A percentile compares a stretch with the other conserved stretches of the same genome.
phyloP scores from a whole-genome alignment of 192 early-diverging fungal species.

The Entrophospora sp. region DNA sequence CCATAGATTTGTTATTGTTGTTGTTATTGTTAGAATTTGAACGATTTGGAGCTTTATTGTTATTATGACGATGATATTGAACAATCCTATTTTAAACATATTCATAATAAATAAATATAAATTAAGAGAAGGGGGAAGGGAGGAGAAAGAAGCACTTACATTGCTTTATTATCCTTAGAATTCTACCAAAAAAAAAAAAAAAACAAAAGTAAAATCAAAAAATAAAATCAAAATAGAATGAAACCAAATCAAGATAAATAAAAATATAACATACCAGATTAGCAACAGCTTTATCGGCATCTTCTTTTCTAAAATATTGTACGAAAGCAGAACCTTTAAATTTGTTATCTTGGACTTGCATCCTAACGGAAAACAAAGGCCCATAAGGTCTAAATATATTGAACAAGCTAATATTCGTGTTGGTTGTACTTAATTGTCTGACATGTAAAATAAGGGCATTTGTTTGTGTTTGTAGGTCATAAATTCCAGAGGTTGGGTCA shows the following conservation, averaged over 20 bases:
- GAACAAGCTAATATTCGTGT: conserved; percentile 24
- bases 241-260: neutral
- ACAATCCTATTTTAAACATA: too few species aligned
- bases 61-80: too few species aligned
- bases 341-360: conserved; percentile 17
- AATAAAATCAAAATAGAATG: neutral
- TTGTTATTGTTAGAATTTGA: too few species aligned
- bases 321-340: conserved; percentile 27
- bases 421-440: conserved; percentile 21
- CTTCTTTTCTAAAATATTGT: conserved; percentile 27
- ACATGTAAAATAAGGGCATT: conserved; percentile 26
- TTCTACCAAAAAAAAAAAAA: neutral
- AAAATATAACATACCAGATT: conserved; percentile 25
- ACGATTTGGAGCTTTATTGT: too few species aligned
- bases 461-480: conserved; percentile 25
- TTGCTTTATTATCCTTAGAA: too few species aligned
- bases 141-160: too few species aligned
- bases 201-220: neutral
- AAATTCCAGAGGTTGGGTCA: conserved; percentile 13
- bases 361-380: conserved; percentile 24
- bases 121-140: too few species aligned
- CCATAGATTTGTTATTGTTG: neutral
- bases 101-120: too few species aligned
- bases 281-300: conserved; percentile 22
- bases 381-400: conserved; percentile 35